Conservation (phyloP, 805 yeast genomes). For the Candida verbasci region DNA sequence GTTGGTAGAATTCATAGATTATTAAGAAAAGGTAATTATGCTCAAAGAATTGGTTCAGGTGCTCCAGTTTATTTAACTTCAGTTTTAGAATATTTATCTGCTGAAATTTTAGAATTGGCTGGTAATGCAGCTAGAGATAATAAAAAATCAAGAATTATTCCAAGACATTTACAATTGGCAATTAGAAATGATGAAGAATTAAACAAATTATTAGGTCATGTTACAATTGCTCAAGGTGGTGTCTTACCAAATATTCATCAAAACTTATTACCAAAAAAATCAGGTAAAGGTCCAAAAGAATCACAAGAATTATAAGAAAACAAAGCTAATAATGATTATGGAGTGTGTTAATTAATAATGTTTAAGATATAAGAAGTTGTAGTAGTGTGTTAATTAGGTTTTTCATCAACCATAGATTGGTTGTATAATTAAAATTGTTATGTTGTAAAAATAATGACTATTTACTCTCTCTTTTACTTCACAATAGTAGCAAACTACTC, state of each 20-base stretch:
- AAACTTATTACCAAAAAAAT: conserved; percentile 81
- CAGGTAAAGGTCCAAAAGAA: conserved; percentile 47
- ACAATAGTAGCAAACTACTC: no score
- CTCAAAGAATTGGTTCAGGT: conserved; percentile 98
- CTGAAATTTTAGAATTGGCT: conserved; percentile 96
- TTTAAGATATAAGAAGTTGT: no score
- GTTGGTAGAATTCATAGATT: conserved; percentile 99
- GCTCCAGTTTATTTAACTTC: conserved; percentile 98
- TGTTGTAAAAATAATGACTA: no score
- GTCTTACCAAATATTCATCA: conserved; percentile 96
- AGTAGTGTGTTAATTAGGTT: no score
- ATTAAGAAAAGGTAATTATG: conserved; percentile 95
- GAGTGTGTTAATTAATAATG: no score
- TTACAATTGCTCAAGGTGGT: conserved; percentile 99
- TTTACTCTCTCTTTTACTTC: no score
- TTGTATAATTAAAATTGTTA: no score
- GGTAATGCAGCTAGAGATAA: conserved; percentile 99
- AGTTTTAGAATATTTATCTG: conserved; percentile 93
- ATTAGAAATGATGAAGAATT: conserved; percentile 98
- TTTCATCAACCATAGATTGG: no score
- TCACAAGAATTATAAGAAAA: conserved; percentile 56
- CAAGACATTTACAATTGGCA: conserved; percentile 98
- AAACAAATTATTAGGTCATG: conserved; percentile 88
- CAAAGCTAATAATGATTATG: not conserved
- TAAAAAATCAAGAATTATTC: conserved; percentile 98